phyloP scores from a whole-genome alignment of 768 basidiomycete genomes.

The Leucocoprinus birnbaumii region DNA sequence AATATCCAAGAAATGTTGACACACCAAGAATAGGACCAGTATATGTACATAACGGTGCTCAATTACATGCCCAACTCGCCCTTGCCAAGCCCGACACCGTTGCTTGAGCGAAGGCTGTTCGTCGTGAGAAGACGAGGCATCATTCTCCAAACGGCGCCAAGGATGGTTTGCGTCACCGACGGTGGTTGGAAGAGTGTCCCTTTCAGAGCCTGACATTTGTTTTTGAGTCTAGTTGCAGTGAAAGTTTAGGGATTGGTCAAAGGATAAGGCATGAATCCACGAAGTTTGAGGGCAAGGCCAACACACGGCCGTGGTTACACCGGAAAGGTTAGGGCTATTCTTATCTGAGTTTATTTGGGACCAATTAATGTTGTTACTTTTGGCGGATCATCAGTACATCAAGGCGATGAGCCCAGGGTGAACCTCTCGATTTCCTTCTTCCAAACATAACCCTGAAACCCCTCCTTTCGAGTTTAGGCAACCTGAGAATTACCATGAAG shows the following conservation, averaged over 20 bases:
- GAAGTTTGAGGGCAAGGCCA: too few relatives aligned
- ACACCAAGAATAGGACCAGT: conserved; percentile 15
- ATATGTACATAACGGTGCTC: conserved; percentile 56
- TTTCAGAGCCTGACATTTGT: conserved; percentile 39
- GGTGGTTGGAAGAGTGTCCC: conserved; percentile 38
- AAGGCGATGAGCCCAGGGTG: too few relatives aligned
- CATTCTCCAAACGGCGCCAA: conserved; percentile 5
- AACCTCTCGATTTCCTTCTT: too few relatives aligned
- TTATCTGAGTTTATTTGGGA: too few relatives aligned
- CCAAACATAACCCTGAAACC: too few relatives aligned
- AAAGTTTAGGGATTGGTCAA: not conserved
- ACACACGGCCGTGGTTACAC: too few relatives aligned
- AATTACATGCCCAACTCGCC: conserved; percentile 41
- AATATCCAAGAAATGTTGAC: not conserved
- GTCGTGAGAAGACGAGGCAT: not conserved
- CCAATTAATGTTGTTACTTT: too few relatives aligned
- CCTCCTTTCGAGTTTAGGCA: too few relatives aligned
- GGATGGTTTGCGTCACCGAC: not conserved
- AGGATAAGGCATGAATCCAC: not conserved
- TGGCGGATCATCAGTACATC: too few relatives aligned
- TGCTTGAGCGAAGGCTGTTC: conserved; percentile 20
- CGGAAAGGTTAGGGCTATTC: too few relatives aligned
- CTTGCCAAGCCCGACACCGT: not conserved
- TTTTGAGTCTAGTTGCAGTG: not conserved
- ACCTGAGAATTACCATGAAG: too few relatives aligned